A percentile compares a stretch with the other conserved stretches of the same genome.
phyloP scores from a whole-genome alignment of 2,329 filamentous ascomycete species.

The Juglanconis oblonga region DNA sequence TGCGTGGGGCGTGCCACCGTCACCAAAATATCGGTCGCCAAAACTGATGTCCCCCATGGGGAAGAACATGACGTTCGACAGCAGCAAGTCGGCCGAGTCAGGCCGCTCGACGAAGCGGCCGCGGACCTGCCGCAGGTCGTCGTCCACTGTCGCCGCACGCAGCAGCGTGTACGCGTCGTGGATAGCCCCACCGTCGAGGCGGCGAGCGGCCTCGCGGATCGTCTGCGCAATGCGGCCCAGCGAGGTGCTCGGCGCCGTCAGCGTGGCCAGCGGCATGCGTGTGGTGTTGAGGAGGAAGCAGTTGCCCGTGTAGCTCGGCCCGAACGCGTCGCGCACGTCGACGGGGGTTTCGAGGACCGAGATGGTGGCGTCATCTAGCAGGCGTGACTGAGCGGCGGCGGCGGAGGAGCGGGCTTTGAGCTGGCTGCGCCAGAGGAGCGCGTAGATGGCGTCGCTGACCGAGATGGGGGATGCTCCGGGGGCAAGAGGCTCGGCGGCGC shows the following conservation, averaged over 20 bases:
- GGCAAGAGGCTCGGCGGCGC: background rate
- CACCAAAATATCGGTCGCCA: background rate
- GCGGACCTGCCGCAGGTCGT: slow-evolving; percentile 34
- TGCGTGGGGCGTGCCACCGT: background rate
- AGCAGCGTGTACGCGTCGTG: background rate
- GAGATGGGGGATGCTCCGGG: background rate
- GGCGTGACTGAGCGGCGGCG: background rate
- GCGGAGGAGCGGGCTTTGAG: background rate
- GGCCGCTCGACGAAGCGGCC: slow-evolving; percentile 38
- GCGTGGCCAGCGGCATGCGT: background rate
- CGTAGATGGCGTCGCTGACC: background rate
- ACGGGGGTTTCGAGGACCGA: background rate
- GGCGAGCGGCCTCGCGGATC: background rate
- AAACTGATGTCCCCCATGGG: background rate
- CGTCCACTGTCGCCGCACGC: background rate
- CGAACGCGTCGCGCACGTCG: background rate
- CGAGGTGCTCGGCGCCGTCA: background rate
- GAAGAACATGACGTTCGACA: background rate
- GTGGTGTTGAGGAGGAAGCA: background rate
- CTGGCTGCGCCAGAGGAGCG: background rate
- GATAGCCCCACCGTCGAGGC: background rate
- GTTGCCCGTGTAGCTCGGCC: background rate
- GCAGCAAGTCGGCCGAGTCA: background rate
- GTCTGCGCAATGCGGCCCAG: background rate
- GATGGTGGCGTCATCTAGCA: background rate